Base-by-base conservation (phyloP, 2,329 filamentous ascomycete species). In the Aureobasidium sp. region DNA sequence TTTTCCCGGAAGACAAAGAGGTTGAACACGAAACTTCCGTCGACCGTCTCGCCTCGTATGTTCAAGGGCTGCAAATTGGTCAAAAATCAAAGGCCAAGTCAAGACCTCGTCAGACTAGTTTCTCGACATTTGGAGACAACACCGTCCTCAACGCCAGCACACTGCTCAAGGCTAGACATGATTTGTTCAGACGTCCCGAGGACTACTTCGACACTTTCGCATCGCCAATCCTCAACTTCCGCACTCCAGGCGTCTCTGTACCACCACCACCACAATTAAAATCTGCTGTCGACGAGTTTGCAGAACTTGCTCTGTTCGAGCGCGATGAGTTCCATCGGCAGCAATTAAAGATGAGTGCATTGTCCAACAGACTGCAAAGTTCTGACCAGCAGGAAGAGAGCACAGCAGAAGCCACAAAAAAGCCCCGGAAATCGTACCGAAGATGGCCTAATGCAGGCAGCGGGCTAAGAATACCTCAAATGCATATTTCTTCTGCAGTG, bases 151-250 rank as follows among this genome's bases (percentile, higher is more conserved):
- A 34, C 29, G 53, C 62, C n/a, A 39, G 45, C n/a, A 68, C 67
- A 8, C 64, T 78, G 11, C 66, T 70, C 21, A 66, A 65, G 21
- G 68, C 75, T 29, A 70, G 78, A 54, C 67, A 71, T 16, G 54
- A 66, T 1, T 65, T 79, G 1, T 82, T 82, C 66, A 65, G 67
- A 10, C 74, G 71, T 48, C 71, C 74, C 11, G 74, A 75, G 44
- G 68, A 76, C 57, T 79, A 74, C 62, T 79, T 79, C 61, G 79
- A 81, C 65, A 75, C 77, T 3, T 81, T 81, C 65, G 78, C 77
- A 1, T 80, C 78, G 6, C 78, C 79, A 3, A 70, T 78, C 3
- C 73, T 79, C 47, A 80, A 80, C 69, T 80, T 82, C 63, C 77
- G 79, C 53, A 78, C 78, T 1, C 71, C 78, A 6, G 71, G 69